A percentile compares a stretch with the other conserved stretches of the same genome.
Evolutionary conservation across 352 stramenopile genomes (phyloP).

Genomic region (Paralagenidium karlingii): DNA sequence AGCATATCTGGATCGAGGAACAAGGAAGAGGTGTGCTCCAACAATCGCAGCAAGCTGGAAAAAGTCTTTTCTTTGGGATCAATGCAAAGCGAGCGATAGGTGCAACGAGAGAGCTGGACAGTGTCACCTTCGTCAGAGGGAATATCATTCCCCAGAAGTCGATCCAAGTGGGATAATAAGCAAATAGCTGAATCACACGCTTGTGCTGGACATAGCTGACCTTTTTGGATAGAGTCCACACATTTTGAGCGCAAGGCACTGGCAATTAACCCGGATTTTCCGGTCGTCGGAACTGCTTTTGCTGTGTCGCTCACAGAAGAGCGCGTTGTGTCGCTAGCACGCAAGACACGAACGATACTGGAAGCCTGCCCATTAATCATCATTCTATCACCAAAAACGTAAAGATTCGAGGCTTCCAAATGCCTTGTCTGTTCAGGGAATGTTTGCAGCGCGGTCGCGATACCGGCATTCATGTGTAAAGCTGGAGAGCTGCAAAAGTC

Average conservation of each 20-base stretch:
- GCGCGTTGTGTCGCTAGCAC: conserved; percentile 13
- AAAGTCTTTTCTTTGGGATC: conserved; percentile 69
- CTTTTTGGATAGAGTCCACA: conserved; percentile 8
- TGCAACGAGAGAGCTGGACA: conserved; percentile 66
- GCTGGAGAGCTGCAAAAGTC: conserved; percentile 28
- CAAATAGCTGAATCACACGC: conserved; percentile 54
- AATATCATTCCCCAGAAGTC: conserved; percentile 60
- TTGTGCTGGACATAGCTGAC: conserved; percentile 32
- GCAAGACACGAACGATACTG: conserved; percentile 16
- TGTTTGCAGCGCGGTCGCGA: conserved; percentile 32
- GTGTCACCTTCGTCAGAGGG: conserved; percentile 59
- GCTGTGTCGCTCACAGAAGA: conserved; percentile 28
- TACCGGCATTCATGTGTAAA: conserved; percentile 29
- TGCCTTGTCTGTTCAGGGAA: no score
- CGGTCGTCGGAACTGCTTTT: conserved; percentile 35
- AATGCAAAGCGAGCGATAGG: conserved; percentile 67
- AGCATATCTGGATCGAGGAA: conserved; percentile 15
- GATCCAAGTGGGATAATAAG: conserved; percentile 64
- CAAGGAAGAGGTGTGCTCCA: conserved; percentile 18
- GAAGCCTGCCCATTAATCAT: conserved; percentile 8
- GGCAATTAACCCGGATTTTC: conserved; percentile 39
- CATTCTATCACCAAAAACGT: conserved; percentile 29
- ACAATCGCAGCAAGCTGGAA: conserved; percentile 31
- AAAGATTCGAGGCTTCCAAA: conserved; percentile 22
- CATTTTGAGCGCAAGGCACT: conserved; percentile 32